These are phyloP conservation scores for Thelonectria discophora DNA, from an alignment of 2,329 filamentous ascomycete species.

Conservation along the genomic window DNA sequence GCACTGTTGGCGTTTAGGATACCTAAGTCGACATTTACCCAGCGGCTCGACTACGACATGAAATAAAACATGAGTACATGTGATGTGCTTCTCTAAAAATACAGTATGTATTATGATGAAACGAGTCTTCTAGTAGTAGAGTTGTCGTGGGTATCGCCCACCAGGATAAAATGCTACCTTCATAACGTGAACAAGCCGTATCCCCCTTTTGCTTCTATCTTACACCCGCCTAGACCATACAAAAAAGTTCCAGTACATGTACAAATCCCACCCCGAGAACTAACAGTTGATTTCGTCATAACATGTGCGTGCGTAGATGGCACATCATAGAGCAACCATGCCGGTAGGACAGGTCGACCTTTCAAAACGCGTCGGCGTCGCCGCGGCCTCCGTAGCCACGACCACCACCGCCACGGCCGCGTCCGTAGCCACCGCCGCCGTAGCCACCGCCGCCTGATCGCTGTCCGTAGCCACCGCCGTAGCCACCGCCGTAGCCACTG, in stretches of 20 bases:
- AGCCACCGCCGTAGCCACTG: neutral
- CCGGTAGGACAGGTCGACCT: neutral
- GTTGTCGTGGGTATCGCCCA: slow-evolving; percentile 36
- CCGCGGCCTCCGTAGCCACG: slow-evolving; percentile 23
- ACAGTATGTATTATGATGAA: slow-evolving; percentile 15
- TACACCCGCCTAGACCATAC: slow-evolving; percentile 39
- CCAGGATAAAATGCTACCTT: slow-evolving; percentile 33
- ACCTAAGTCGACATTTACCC: neutral
- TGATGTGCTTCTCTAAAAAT: neutral
- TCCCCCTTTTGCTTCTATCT: slow-evolving; percentile 34
- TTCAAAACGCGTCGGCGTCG: slow-evolving; percentile 17
- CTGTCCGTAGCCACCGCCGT: slow-evolving; percentile 5
- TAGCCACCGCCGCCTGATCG: slow-evolving; percentile 28
- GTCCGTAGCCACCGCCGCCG: slow-evolving; percentile 33
- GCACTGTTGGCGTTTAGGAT: slow-evolving; percentile 13
- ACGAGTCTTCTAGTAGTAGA: slow-evolving; percentile 40
- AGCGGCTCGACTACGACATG: neutral
- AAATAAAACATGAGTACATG: neutral
- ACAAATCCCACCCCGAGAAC: slow-evolving; percentile 34
- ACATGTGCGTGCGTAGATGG: slow-evolving; percentile 14
- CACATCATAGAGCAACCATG: neutral
- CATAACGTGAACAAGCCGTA: slow-evolving; percentile 38
- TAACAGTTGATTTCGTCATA: slow-evolving; percentile 15
- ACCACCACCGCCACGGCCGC: neutral
- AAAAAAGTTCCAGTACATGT: slow-evolving; percentile 39